Evolutionary conservation across 129 eudicot genomes (phyloP).

Genomic region (Pseudognaphalium luteoalbum): DNA sequence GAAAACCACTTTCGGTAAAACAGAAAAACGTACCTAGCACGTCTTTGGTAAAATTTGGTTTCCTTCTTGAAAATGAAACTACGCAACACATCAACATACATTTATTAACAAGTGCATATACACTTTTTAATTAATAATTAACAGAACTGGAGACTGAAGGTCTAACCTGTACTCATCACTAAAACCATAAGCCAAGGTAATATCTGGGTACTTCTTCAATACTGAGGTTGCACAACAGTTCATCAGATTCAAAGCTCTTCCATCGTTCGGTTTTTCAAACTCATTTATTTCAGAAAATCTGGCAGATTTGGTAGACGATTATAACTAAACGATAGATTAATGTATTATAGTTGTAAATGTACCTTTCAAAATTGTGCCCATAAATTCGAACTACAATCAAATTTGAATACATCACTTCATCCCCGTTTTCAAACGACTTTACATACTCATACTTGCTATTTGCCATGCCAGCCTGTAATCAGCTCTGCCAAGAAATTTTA

Average conservation of each 20-base stretch:
- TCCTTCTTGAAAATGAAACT: constrained; percentile 76
- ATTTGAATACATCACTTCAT: constrained; percentile 65
- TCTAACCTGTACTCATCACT: constrained; percentile 71
- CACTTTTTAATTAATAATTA: neutral
- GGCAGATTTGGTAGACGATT: constrained; percentile 13
- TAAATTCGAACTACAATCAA: constrained; percentile 55
- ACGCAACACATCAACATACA: constrained; percentile 26
- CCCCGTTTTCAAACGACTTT: constrained; percentile 61
- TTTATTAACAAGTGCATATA: neutral
- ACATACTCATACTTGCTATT: constrained; percentile 96
- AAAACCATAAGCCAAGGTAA: constrained; percentile 70
- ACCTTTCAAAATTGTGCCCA: constrained; percentile 65
- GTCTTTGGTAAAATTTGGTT: constrained; percentile 78
- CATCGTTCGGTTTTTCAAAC: constrained; percentile 73
- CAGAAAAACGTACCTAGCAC: constrained; percentile 52
- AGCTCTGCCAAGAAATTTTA: neutral
- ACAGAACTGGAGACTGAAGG: constrained; percentile 3
- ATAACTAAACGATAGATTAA: neutral
- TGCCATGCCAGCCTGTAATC: constrained; percentile 52
- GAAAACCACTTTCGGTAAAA: constrained; percentile 9
- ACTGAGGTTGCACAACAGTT: constrained; percentile 67
- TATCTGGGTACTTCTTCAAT: constrained; percentile 73
- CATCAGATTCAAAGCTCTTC: constrained; percentile 64
- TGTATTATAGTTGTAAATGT: constrained; percentile 5
- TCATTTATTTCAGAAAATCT: constrained; percentile 69